Conservation (phyloP, 148 eudicot genomes). For the Rhododendron henanense region DNA sequence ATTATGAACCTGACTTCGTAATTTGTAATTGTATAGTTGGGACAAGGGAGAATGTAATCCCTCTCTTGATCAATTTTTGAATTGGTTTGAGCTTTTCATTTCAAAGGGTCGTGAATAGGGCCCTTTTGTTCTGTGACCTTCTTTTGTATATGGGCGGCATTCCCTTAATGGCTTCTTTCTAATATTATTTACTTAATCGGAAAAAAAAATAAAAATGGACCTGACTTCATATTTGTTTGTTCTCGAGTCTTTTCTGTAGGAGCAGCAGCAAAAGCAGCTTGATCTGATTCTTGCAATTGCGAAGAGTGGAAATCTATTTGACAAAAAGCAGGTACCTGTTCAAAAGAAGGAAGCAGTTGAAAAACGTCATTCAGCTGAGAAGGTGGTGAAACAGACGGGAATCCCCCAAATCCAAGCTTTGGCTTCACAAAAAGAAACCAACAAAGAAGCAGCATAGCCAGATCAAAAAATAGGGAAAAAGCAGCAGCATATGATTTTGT, state of each 20-base stretch:
- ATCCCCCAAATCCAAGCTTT: constrained; percentile 31
- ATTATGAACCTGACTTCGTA: constrained; percentile 1
- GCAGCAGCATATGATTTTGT: not conserved
- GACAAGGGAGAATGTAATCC: not conserved
- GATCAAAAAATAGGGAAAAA: not conserved
- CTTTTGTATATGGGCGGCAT: not conserved
- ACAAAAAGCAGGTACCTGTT: constrained; percentile 31
- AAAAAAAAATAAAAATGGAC: no score
- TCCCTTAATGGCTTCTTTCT: not conserved
- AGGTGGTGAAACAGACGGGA: constrained; percentile 25
- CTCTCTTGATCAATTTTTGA: not conserved
- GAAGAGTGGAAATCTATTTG: constrained; percentile 56
- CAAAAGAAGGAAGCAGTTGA: constrained; percentile 22
- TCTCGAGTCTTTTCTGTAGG: constrained; percentile 18
- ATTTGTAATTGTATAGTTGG: not conserved
- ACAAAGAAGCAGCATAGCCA: constrained; percentile 29
- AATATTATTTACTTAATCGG: not conserved
- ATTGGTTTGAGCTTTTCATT: not conserved
- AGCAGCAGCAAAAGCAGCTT: constrained; percentile 78
- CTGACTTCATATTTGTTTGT: not conserved
- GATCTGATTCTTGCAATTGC: constrained; percentile 79
- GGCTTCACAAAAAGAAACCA: constrained; percentile 25
- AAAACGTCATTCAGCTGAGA: constrained; percentile 21
- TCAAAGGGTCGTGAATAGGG: not conserved
- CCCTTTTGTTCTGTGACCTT: not conserved